A percentile compares a stretch with the other conserved stretches of the same genome.
Conservation (phyloP, 495 filamentous ascomycete genomes). For the Copromyces sp. region DNA sequence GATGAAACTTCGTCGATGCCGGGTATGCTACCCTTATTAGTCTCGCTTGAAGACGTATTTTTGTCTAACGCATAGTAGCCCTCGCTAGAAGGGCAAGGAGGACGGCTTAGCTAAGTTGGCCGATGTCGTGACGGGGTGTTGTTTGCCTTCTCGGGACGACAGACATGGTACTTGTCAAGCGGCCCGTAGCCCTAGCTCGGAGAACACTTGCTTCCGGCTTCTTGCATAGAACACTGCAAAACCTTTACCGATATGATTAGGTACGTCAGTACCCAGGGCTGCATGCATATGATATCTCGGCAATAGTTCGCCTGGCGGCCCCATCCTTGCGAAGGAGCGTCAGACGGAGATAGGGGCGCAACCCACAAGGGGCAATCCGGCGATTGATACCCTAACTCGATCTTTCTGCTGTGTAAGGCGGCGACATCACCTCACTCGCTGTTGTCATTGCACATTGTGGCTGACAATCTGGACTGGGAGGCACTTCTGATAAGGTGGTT, state of each 20-base stretch:
- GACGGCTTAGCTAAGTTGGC: background rate
- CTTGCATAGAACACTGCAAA: background rate
- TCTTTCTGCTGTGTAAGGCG: background rate
- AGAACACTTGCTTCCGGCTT: background rate
- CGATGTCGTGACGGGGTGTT: background rate
- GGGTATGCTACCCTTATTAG: background rate
- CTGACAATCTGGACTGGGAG: background rate
- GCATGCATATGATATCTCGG: slow-evolving; percentile 10
- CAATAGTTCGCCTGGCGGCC: background rate
- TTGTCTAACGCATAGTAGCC: background rate
- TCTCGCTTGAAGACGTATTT: background rate
- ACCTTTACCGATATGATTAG: background rate
- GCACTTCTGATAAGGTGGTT: background rate
- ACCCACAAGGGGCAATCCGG: slow-evolving; percentile 4
- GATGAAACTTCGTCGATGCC: background rate
- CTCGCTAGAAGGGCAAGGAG: background rate
- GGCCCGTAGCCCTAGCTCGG: background rate
- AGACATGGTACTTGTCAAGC: background rate
- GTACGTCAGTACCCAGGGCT: slow-evolving; percentile 1
- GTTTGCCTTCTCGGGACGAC: background rate
- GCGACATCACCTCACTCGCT: background rate
- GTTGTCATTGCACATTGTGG: slow-evolving; percentile 1
- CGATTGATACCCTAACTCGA: background rate
- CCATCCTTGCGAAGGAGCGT: slow-evolving; percentile 3
- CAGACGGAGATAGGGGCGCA: slow-evolving; percentile 5